Base-by-base conservation (phyloP, 164 flowering plant genomes). In the Umbilicus rupestris region DNA sequence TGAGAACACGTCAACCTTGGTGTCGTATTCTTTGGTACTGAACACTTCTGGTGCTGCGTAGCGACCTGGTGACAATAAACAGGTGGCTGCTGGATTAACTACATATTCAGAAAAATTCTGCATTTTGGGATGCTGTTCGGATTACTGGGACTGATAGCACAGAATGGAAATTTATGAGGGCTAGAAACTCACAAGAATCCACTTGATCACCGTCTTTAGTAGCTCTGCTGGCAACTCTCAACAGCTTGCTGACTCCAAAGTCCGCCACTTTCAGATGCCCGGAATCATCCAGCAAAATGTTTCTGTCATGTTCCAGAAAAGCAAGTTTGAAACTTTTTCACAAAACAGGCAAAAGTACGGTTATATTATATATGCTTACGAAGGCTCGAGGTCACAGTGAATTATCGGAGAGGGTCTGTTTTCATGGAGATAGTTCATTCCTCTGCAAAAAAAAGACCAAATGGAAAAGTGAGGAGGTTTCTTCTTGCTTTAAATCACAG, bases 191-290 rank as follows among this genome's bases (percentile, higher is more conserved):
- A 31, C 42, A 19, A 33, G 65, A 62, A 33, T 62, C 58, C 30
- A 26, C 30, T 41, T 41, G 6, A 52, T 52, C 28, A 11, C 15
- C 3, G 26, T 85, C 89, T 73, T 88, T 88, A 77, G 82, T 82
- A 60, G 82, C 85, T 20, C 80, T 74, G 22, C 63, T 77, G 28
- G 84, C 73, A 68, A 82, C 79, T 78, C 76, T 84, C 59, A 90
- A 75, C 69, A 87, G 76, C 87, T 88, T 90, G 85, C 99, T 92
- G 39, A 95, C 81, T 75, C 97, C 97, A 87, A 95, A 95, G 76
- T 92, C 97, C 62, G 99, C 97, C 72, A 95, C 97, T 84, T 95
- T 95, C 67, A 95, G 85, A 79, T 90, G 90, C 44, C 99, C 97
- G 62, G 96, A 79, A 82, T 92, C 99, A 83, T 88, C 99, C 83